Conservation (phyloP, 2,329 filamentous ascomycete genomes). For the Curvularia hawaiiensis region DNA sequence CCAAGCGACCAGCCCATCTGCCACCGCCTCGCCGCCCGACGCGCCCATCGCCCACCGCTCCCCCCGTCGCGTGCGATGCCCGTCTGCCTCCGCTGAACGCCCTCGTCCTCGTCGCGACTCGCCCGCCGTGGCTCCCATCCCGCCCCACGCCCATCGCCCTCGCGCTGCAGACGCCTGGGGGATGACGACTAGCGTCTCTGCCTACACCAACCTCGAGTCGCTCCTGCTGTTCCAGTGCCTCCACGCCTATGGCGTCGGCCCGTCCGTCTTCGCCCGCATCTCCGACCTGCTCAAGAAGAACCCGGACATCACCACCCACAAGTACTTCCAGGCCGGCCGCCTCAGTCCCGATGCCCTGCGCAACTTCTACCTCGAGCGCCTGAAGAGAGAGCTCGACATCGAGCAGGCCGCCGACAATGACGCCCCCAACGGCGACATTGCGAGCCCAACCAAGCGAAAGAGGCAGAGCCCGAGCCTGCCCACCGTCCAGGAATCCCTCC, state of each 20-base stretch:
- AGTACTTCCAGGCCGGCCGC: slow-evolving; percentile 73
- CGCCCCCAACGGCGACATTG: slow-evolving; percentile 32
- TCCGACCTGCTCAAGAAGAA: slow-evolving; percentile 78
- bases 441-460: slow-evolving; percentile 73
- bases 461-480: slow-evolving; percentile 64
- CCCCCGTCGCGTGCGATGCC: slow-evolving; percentile 26
- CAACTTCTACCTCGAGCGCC: slow-evolving; percentile 75
- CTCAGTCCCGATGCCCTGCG: slow-evolving; percentile 79
- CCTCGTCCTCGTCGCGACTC: slow-evolving; percentile 21
- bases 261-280: slow-evolving; percentile 71
- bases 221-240: slow-evolving; percentile 84
- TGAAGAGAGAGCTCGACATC: slow-evolving; percentile 71
- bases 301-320: slow-evolving; percentile 70
- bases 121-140: slow-evolving; percentile 45
- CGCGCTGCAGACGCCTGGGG: slow-evolving; percentile 44
- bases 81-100: slow-evolving; percentile 29
- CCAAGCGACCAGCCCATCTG: slow-evolving; percentile 25
- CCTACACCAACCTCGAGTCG: slow-evolving; percentile 84
- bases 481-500: slow-evolving; percentile 68
- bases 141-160: slow-evolving; percentile 34
- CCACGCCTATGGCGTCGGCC: slow-evolving; percentile 68
- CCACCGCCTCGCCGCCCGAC: slow-evolving; percentile 11
- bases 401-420: slow-evolving; percentile 57
- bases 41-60: slow-evolving; percentile 9
- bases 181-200: slow-evolving; percentile 65